These are phyloP conservation scores for Takashimella tepidaria DNA, from an alignment of 1,284 basidiomycete genomes.

Conservation along the genomic window DNA sequence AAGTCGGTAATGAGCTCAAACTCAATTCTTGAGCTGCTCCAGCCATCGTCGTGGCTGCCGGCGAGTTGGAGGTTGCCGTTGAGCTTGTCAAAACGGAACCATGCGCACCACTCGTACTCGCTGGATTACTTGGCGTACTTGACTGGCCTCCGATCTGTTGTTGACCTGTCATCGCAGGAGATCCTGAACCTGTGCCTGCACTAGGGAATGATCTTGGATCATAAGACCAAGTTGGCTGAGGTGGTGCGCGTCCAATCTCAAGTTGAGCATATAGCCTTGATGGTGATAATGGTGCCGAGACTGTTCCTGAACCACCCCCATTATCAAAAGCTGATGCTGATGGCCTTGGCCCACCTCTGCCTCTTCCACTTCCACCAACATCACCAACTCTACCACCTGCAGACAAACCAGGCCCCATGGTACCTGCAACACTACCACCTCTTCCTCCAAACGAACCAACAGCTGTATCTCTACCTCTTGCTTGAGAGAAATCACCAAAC, in stretches of 20 bases:
- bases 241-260: slow-evolving; percentile 29
- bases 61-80: slow-evolving; percentile 1
- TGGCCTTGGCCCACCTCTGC: slow-evolving; percentile 6
- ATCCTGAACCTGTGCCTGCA: slow-evolving; percentile 1
- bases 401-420: background rate
- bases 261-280: slow-evolving; percentile 44
- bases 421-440: background rate
- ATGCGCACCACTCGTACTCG: background rate
- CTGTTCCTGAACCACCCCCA: slow-evolving; percentile 36
- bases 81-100: background rate
- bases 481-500: slow-evolving; percentile 6
- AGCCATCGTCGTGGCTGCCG: slow-evolving; percentile 7
- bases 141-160: background rate
- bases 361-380: background rate
- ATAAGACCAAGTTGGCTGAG: slow-evolving; percentile 5
- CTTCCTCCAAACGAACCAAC: background rate
- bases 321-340: slow-evolving; percentile 29
- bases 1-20: slow-evolving; percentile 26
- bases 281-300: slow-evolving; percentile 45
- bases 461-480: slow-evolving; percentile 27
- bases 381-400: background rate
- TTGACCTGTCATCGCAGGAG: slow-evolving; percentile 6
- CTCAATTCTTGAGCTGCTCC: slow-evolving; percentile 10
- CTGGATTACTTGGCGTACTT: background rate
- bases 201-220: slow-evolving; percentile 5